Percentiles rank a stretch among this genome's conserved stretches.
phyloP scores from a whole-genome alignment of 371 early-diverging fungal genomes.

The Nematocida sp. region DNA sequence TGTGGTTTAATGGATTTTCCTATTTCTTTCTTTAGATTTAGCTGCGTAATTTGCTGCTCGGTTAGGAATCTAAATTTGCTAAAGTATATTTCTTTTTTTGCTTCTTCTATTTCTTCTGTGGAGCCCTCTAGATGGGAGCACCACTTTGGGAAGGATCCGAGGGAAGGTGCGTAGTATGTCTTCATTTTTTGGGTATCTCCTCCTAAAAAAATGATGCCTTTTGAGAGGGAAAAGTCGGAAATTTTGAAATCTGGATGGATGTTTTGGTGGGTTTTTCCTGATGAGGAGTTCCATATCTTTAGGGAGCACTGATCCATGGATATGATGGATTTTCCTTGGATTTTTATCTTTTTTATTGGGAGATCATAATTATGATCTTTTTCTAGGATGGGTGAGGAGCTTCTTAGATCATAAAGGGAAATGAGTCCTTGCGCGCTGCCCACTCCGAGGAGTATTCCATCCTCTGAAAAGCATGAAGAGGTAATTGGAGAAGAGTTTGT shows the following conservation, averaged over 20 bases:
- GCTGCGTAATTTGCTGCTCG: slow-evolving; percentile 2
- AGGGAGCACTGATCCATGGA: slow-evolving; percentile 80
- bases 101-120: slow-evolving; percentile 43
- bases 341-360: slow-evolving; percentile 79
- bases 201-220: slow-evolving; percentile 84
- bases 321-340: slow-evolving; percentile 76
- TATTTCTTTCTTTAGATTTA: slow-evolving; percentile 19
- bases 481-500: slow-evolving; percentile 69
- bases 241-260: slow-evolving; percentile 81
- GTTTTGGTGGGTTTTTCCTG: slow-evolving; percentile 72
- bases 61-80: slow-evolving; percentile 38
- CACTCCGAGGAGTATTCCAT: slow-evolving; percentile 79
- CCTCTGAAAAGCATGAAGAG: slow-evolving; percentile 73
- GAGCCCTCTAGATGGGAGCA: slow-evolving; percentile 67
- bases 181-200: slow-evolving; percentile 86
- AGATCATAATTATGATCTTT: slow-evolving; percentile 91
- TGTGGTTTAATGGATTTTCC: slow-evolving; percentile 43
- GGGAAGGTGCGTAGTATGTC: slow-evolving; percentile 78
- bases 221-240: slow-evolving; percentile 77
- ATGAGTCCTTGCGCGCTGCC: slow-evolving; percentile 84
- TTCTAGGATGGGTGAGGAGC: slow-evolving; percentile 73
- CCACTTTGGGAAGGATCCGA: slow-evolving; percentile 91
- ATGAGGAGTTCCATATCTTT: slow-evolving; percentile 81
- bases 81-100: slow-evolving; percentile 37
- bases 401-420: slow-evolving; percentile 83